Percentiles rank a stretch among this genome's conserved stretches.
phyloP scores from a whole-genome alignment of 116 monocot species.

The Posidonia oceanica region DNA sequence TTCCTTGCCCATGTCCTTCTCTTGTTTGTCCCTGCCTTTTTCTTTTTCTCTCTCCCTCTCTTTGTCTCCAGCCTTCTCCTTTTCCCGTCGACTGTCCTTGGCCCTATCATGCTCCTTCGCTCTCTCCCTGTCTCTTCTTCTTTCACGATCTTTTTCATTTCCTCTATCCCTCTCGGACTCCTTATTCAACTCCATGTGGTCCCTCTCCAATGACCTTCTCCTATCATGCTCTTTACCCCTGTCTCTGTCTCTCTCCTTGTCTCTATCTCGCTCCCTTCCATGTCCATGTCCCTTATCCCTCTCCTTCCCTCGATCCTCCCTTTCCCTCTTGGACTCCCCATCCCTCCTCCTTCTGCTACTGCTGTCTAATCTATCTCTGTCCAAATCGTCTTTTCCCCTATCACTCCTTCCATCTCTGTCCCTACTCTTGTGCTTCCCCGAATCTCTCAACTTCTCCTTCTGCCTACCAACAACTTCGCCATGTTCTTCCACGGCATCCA shows the following conservation, averaged over 20 bases:
- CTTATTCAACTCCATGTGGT: background rate
- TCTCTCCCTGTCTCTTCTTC: constrained; percentile 12
- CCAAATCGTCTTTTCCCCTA: constrained; percentile 5
- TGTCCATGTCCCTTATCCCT: constrained; percentile 13
- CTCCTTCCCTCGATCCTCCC: constrained; percentile 7
- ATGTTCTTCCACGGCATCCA: constrained; percentile 4
- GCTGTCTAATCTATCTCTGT: constrained; percentile 6
- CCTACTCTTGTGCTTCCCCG: constrained; percentile 7
- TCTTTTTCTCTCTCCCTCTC: constrained; percentile 14
- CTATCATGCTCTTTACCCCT: constrained; percentile 7
- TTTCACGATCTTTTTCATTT: constrained; percentile 9
- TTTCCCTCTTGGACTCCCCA: constrained; percentile 7
- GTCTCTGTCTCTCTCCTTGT: background rate
- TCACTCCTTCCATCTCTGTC: constrained; percentile 4
- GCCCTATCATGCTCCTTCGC: constrained; percentile 15
- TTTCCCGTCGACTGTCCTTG: constrained; percentile 12
- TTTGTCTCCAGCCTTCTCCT: constrained; percentile 2
- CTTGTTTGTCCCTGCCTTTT: constrained; percentile 7
- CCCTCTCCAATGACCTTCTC: constrained; percentile 11
- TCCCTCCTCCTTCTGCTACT: constrained; percentile 9
- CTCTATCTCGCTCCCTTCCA: constrained; percentile 6
- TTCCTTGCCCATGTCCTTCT: constrained; percentile 5
- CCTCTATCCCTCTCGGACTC: constrained; percentile 7
- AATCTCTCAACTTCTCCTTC: constrained; percentile 4
- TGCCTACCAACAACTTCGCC: constrained; percentile 3